Evolutionary conservation across 1,139 yeast genomes (phyloP).

Genomic region (Lodderomyces theae): DNA sequence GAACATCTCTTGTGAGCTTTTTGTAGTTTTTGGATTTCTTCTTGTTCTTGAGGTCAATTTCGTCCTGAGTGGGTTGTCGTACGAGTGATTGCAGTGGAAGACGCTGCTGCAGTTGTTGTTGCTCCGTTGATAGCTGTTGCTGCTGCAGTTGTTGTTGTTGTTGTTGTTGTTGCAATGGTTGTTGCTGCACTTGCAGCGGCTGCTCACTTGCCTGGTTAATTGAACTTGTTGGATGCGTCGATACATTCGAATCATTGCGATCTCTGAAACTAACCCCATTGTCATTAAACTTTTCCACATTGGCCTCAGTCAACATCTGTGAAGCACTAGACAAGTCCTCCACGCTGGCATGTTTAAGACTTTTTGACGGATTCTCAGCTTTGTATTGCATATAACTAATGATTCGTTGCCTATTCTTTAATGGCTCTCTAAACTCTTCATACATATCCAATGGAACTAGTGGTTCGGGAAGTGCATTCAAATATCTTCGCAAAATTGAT

Average conservation of each 20-base stretch:
- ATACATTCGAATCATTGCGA: neutral
- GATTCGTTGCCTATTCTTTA: slow-evolving; percentile 58
- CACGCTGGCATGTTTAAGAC: slow-evolving; percentile 15
- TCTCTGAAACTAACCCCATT: slow-evolving; percentile 5
- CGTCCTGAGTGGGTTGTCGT: slow-evolving; percentile 10
- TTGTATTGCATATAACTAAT: slow-evolving; percentile 60
- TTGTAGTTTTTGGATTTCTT: slow-evolving; percentile 36
- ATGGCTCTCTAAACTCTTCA: slow-evolving; percentile 77
- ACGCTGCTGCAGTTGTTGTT: slow-evolving; percentile 4
- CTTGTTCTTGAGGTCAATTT: slow-evolving; percentile 7
- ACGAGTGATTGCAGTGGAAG: neutral
- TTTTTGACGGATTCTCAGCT: slow-evolving; percentile 40
- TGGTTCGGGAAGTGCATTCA: slow-evolving; percentile 91
- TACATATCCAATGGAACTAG: slow-evolving; percentile 77
- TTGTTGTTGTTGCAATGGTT: slow-evolving; percentile 5
- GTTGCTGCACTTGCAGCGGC: slow-evolving; percentile 5
- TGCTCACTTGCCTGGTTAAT: slow-evolving; percentile 3
- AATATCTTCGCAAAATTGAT: slow-evolving; percentile 76
- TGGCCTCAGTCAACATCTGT: slow-evolving; percentile 33
- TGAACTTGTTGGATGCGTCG: neutral
- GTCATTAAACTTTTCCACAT: slow-evolving; percentile 25
- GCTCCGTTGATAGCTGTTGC: slow-evolving; percentile 3
- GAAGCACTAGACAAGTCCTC: slow-evolving; percentile 18
- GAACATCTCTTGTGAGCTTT: slow-evolving; percentile 56
- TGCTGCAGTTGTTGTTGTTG: neutral